A percentile compares a stretch with the other conserved stretches of the same genome.
These are phyloP conservation scores for Papilionanthe hybrid DNA, from an alignment of 116 monocot genomes.

Conservation along the genomic window DNA sequence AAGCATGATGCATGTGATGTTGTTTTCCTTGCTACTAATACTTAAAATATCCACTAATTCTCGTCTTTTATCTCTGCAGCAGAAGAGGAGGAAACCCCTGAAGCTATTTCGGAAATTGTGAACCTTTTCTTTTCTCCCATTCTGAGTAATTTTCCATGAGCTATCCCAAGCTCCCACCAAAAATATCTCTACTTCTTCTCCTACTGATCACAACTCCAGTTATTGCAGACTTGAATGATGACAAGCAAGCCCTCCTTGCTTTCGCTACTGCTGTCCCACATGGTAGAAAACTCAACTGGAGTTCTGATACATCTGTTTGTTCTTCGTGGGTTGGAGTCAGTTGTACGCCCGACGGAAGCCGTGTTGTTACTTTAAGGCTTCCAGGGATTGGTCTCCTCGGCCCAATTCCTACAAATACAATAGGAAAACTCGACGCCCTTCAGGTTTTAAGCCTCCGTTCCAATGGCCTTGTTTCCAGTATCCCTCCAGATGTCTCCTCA, in stretches of 20 bases:
- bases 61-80: neutral
- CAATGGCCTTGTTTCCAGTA: slow-evolving; percentile 48
- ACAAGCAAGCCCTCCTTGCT: slow-evolving; percentile 68
- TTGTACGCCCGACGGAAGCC: slow-evolving; percentile 39
- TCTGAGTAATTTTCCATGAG: neutral
- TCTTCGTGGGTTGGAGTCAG: slow-evolving; percentile 77
- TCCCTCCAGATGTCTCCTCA: slow-evolving; percentile 65
- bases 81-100: neutral
- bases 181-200: slow-evolving; percentile 12
- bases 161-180: neutral
- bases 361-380: slow-evolving; percentile 62
- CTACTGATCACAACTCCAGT: slow-evolving; percentile 20
- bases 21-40: neutral
- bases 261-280: slow-evolving; percentile 57
- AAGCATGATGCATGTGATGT: neutral
- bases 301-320: slow-evolving; percentile 41
- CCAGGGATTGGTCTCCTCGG: slow-evolving; percentile 79
- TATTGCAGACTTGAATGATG: slow-evolving; percentile 57
- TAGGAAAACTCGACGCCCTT: slow-evolving; percentile 85
- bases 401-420: slow-evolving; percentile 58
- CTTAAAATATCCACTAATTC: neutral
- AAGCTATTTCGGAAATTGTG: neutral
- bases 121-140: neutral
- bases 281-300: slow-evolving; percentile 81
- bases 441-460: slow-evolving; percentile 77